These are phyloP conservation scores for Candida nitratophila DNA, from an alignment of 805 yeast genomes.

Conservation along the genomic window DNA sequence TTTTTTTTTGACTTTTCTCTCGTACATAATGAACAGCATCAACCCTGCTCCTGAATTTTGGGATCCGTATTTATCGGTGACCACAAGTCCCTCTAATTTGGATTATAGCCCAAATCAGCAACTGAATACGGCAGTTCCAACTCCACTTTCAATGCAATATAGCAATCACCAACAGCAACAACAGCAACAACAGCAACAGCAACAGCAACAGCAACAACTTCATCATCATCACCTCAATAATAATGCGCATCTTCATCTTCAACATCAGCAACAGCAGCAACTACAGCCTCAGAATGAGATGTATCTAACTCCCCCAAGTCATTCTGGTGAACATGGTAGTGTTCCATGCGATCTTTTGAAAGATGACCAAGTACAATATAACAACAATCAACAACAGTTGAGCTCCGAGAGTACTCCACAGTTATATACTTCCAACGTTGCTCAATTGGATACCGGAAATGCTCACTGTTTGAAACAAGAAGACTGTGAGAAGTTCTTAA, in stretches of 20 bases:
- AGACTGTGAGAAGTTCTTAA: not conserved
- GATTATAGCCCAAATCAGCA: not conserved
- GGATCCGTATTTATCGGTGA: not conserved
- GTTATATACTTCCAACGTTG: not conserved
- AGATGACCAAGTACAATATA: not conserved
- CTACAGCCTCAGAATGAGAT: not conserved
- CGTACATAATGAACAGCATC: not conserved
- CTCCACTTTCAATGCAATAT: not conserved
- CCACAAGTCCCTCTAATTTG: not conserved
- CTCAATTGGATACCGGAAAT: not conserved
- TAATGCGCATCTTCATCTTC: no score
- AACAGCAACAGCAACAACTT: not conserved
- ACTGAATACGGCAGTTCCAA: not conserved
- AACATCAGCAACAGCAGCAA: no score
- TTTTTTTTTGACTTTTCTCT: no score
- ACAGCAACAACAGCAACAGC: not conserved
- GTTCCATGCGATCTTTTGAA: not conserved
- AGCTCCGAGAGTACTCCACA: no score
- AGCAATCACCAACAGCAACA: not conserved
- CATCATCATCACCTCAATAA: not conserved
- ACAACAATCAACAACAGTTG: no score
- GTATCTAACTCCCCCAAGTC: not conserved
- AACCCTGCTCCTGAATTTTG: not conserved
- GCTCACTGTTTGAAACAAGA: not conserved
- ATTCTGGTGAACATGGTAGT: not conserved